These are phyloP conservation scores for Hippophae gyantsensis DNA, from an alignment of 306 rosid species.

Conservation along the genomic window DNA sequence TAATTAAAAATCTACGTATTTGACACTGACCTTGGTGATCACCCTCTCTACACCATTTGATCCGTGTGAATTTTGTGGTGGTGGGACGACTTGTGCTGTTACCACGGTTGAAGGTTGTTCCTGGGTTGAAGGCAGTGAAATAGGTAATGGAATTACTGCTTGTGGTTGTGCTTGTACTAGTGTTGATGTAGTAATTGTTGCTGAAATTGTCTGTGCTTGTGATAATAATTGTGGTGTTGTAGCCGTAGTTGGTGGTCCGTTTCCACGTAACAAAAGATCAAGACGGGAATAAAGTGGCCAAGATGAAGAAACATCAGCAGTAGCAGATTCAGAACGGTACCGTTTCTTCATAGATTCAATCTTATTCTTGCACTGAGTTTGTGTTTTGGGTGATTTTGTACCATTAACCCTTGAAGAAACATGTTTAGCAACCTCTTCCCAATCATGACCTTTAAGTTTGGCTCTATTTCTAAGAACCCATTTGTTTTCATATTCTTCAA, in stretches of 20 bases:
- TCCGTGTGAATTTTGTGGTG: conserved; percentile 60
- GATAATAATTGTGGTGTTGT: neutral
- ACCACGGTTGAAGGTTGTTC: conserved; percentile 35
- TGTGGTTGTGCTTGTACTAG: neutral
- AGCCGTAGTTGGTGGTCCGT: conserved; percentile 22
- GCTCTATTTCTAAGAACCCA: conserved; percentile 90
- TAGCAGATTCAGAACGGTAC: conserved; percentile 68
- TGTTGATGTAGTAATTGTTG: too few relatives aligned
- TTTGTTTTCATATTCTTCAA: conserved; percentile 75
- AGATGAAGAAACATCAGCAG: conserved; percentile 45
- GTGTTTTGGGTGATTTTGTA: conserved; percentile 66
- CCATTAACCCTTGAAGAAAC: conserved; percentile 60
- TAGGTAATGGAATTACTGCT: neutral
- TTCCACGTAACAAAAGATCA: conserved; percentile 68
- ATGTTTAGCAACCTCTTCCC: conserved; percentile 77
- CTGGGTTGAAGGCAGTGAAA: conserved; percentile 5
- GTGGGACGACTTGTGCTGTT: conserved; percentile 20
- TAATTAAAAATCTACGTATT: neutral
- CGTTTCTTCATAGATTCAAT: conserved; percentile 97
- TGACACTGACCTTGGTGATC: conserved; percentile 45
- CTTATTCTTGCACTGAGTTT: conserved; percentile 97
- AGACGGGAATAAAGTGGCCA: conserved; percentile 86
- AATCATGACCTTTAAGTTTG: conserved; percentile 86
- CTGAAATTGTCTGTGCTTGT: neutral
- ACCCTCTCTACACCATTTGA: conserved; percentile 63